A percentile compares a stretch with the other conserved stretches of the same genome.
phyloP scores from a whole-genome alignment of 257 asterid species.

The Solanum lycopersicoides region DNA sequence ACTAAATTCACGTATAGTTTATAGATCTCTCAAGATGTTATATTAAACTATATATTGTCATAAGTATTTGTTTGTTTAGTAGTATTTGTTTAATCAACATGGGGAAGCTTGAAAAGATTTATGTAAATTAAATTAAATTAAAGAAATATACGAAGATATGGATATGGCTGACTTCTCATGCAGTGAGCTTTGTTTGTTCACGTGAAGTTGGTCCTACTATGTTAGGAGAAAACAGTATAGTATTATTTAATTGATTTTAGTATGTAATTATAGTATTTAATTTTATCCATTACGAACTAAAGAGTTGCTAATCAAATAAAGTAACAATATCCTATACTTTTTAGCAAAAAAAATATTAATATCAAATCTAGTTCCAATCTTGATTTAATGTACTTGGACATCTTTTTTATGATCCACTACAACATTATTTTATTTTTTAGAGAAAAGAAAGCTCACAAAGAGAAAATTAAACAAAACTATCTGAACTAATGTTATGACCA shows the following conservation, averaged over 20 bases:
- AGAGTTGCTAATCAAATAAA: slow-evolving; percentile 6
- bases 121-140: neutral
- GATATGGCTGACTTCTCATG: slow-evolving; percentile 53
- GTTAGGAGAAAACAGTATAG: slow-evolving; percentile 10
- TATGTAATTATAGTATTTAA: slow-evolving; percentile 27
- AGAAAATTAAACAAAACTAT: neutral
- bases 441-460: neutral
- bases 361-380: slow-evolving; percentile 21
- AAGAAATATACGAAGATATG: slow-evolving; percentile 8
- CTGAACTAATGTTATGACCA: neutral
- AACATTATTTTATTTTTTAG: neutral
- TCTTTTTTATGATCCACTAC: slow-evolving; percentile 5
- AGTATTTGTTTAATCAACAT: neutral
- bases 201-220: slow-evolving; percentile 83
- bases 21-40: neutral
- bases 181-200: slow-evolving; percentile 42
- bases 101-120: slow-evolving; percentile 13
- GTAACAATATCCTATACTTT: slow-evolving; percentile 13
- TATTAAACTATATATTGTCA: neutral
- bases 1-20: neutral
- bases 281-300: slow-evolving; percentile 23
- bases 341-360: slow-evolving; percentile 6
- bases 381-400: slow-evolving; percentile 55
- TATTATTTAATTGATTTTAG: slow-evolving; percentile 2
- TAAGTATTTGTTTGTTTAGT: neutral